phyloP scores from a whole-genome alignment of 2,329 filamentous ascomycete genomes.

The Microsporum canis region DNA sequence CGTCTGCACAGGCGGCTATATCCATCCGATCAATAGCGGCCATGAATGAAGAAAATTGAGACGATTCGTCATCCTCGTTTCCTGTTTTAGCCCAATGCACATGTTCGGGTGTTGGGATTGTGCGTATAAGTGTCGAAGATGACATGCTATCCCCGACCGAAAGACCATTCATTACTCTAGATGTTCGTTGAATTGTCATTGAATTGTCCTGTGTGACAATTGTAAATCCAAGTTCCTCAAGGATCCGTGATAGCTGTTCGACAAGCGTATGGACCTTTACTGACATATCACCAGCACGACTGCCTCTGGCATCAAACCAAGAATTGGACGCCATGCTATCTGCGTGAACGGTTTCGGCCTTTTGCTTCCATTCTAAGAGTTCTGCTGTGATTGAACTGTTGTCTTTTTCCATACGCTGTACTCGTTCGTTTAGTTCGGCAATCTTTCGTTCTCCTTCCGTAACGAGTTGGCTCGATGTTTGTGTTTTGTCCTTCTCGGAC shows the following conservation, averaged over 20 bases:
- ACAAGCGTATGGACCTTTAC: slow-evolving; percentile 74
- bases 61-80: slow-evolving; percentile 51
- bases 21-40: slow-evolving; percentile 66
- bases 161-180: slow-evolving; percentile 38
- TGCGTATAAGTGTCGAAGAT: slow-evolving; percentile 27
- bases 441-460: slow-evolving; percentile 65
- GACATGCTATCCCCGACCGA: slow-evolving; percentile 25
- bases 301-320: slow-evolving; percentile 58
- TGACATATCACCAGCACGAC: slow-evolving; percentile 69
- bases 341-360: slow-evolving; percentile 28
- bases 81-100: slow-evolving; percentile 70
- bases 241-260: slow-evolving; percentile 66
- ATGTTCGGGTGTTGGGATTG: slow-evolving; percentile 54
- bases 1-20: slow-evolving; percentile 71
- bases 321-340: slow-evolving; percentile 30
- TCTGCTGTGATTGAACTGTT: slow-evolving; percentile 67
- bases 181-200: slow-evolving; percentile 64
- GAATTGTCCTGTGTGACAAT: slow-evolving; percentile 60
- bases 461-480: slow-evolving; percentile 61
- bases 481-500: slow-evolving; percentile 73
- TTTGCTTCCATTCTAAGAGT: slow-evolving; percentile 56
- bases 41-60: slow-evolving; percentile 65
- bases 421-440: slow-evolving; percentile 54
- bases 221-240: slow-evolving; percentile 78
- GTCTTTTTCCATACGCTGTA: slow-evolving; percentile 65